Base-by-base conservation (phyloP, 129 eudicot genomes). In the Artemisia argyi region DNA sequence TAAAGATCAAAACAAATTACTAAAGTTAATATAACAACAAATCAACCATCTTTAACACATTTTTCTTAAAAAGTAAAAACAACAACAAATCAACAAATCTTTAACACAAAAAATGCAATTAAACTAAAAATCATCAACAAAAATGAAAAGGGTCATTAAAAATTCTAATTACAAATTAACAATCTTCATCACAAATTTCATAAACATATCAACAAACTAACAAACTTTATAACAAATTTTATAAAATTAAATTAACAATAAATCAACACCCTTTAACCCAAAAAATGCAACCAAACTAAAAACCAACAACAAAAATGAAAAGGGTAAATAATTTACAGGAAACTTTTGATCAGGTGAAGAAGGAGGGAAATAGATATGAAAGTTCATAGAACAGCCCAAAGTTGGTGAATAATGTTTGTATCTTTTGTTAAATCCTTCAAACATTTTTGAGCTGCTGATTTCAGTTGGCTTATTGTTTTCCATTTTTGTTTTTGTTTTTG, bases 331-430 rank as follows among this genome's bases (percentile, higher is more conserved):
- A 10, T 19, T 69, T 84, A 95, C 97, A 65, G 96, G 97, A 81
- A 90, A 95, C 69, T 86, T 90, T 26, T 83, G 91, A 56, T 89
- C 73, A 26, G 96, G 61, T 11, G 88, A 80, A 44, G 92, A 75
- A 26, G 99, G 99, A 67, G 98, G 99, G 50, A 95, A 95, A 80
- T 74, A 95, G 76, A 95, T 86, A 84, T 81, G 80, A 81, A 95
- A 90, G 72, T 83, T 95, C 99, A 95, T 95, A 63, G 94, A 95
- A 58, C 99, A 95, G 15, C 88, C 89, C 3, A 95, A 83, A 14
- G 95, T 88, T 13, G 97, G 88, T 44, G 97, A 90, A 46, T 78
- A 78, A 65, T 95, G 99, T 61, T 90, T 90, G 88, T 86, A 95
- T 86, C 97, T 71, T 81, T 90, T 95, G 85, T 95, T 95, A 88